Percentiles rank a stretch among this genome's conserved stretches.
Conservation (phyloP, 345 rosid genomes). For the Salix viminalis region DNA sequence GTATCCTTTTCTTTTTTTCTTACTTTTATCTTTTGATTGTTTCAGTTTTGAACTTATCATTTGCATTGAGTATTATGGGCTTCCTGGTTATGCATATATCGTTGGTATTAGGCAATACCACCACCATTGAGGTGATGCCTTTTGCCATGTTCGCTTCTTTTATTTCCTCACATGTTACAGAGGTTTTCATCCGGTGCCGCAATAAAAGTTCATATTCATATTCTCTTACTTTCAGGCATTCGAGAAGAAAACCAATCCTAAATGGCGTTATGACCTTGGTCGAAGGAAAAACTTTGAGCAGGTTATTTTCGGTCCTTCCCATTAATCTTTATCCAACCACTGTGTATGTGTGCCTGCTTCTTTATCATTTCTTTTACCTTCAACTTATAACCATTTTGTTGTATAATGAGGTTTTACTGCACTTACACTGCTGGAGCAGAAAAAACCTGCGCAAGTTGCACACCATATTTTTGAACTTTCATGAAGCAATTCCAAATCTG, state of each 20-base stretch:
- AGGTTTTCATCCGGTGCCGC: neutral
- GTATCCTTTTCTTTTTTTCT: neutral
- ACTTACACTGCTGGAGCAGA: neutral
- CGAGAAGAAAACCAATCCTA: constrained; percentile 22
- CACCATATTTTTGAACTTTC: neutral
- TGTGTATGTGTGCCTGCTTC: neutral
- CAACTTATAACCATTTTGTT: neutral
- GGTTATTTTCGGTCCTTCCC: constrained; percentile 6
- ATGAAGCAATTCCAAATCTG: neutral
- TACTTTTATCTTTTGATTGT: neutral
- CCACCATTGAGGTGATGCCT: constrained; percentile 29
- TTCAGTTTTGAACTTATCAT: constrained; percentile 32
- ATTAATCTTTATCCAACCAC: neutral
- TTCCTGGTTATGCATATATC: constrained; percentile 31
- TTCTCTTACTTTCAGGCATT: constrained; percentile 17
- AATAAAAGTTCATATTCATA: neutral
- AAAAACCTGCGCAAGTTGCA: neutral
- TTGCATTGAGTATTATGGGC: constrained; percentile 30
- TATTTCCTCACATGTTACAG: neutral
- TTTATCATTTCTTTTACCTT: neutral
- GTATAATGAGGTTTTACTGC: neutral
- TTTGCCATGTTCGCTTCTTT: neutral
- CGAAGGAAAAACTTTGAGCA: constrained; percentile 31
- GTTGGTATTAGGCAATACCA: constrained; percentile 24
- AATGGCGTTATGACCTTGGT: constrained; percentile 29